phyloP scores from a whole-genome alignment of 1,284 basidiomycete genomes.

The Xerocomus tenax region DNA sequence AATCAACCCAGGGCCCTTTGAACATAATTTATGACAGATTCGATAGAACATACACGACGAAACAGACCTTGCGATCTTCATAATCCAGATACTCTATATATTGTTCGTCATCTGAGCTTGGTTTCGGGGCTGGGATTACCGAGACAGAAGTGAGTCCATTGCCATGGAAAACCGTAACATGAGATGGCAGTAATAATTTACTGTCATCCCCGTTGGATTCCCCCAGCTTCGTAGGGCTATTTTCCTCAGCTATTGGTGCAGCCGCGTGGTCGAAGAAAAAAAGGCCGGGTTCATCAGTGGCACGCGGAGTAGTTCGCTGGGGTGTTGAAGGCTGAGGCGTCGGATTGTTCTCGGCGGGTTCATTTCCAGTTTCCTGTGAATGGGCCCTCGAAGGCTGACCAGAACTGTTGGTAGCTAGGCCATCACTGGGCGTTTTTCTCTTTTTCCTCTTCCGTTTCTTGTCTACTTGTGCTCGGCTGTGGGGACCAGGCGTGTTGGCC shows the following conservation, averaged over 20 bases:
- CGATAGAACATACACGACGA: background rate
- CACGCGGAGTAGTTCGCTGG: background rate
- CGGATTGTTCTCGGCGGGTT: background rate
- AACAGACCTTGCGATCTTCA: slow-evolving; percentile 51
- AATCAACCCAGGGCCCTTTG: slow-evolving; percentile 36
- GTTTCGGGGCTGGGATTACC: slow-evolving; percentile 35
- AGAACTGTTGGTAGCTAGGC: slow-evolving; percentile 8
- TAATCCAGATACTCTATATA: slow-evolving; percentile 70
- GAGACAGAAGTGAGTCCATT: slow-evolving; percentile 34
- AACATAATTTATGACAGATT: slow-evolving; percentile 7
- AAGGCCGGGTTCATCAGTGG: slow-evolving; percentile 23
- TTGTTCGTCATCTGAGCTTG: slow-evolving; percentile 43
- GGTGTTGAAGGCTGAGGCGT: background rate
- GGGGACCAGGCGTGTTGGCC: slow-evolving; percentile 4
- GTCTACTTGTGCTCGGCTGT: slow-evolving; percentile 8
- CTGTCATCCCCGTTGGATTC: slow-evolving; percentile 13
- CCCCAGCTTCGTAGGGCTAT: slow-evolving; percentile 1
- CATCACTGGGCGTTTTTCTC: slow-evolving; percentile 10
- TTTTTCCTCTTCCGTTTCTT: slow-evolving; percentile 19
- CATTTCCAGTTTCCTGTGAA: slow-evolving; percentile 11
- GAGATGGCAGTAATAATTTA: slow-evolving; percentile 50
- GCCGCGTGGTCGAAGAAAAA: slow-evolving; percentile 52
- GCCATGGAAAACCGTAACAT: slow-evolving; percentile 48
- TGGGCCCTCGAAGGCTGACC: slow-evolving; percentile 17
- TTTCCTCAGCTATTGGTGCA: slow-evolving; percentile 20